Percentiles rank a stretch among this genome's conserved stretches.
phyloP scores from a whole-genome alignment of 202 grass and related monocot species.

The Setaria viridis region DNA sequence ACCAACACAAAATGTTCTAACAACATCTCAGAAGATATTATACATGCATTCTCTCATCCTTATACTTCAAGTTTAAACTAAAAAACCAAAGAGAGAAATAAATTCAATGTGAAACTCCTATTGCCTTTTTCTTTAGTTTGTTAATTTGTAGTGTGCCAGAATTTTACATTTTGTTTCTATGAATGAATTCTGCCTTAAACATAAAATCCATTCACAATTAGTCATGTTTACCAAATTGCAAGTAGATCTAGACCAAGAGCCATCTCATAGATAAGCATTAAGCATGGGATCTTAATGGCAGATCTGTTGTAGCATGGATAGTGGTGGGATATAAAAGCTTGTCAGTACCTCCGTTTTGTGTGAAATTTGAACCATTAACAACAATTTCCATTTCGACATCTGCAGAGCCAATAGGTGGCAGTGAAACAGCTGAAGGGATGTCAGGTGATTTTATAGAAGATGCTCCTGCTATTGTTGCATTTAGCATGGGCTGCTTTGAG shows the following conservation, averaged over 20 bases:
- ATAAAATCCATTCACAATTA: neutral
- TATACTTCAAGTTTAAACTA: neutral
- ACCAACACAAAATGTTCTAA: neutral
- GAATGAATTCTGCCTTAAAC: neutral
- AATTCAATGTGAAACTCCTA: neutral
- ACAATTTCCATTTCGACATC: slow-evolving; percentile 45
- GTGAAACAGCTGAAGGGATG: slow-evolving; percentile 32
- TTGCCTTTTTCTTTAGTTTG: neutral
- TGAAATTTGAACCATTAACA: slow-evolving; percentile 44
- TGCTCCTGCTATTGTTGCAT: slow-evolving; percentile 43
- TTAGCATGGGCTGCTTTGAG: slow-evolving; percentile 46
- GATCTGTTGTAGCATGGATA: neutral
- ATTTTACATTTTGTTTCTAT: slow-evolving; percentile 3
- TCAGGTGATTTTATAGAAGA: slow-evolving; percentile 38
- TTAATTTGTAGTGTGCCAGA: neutral
- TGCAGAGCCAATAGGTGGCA: slow-evolving; percentile 42
- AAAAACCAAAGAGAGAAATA: neutral
- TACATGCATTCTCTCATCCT: neutral
- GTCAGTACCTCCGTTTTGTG: slow-evolving; percentile 51
- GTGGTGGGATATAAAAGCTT: slow-evolving; percentile 13
- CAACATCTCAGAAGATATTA: neutral
- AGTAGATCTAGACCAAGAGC: neutral
- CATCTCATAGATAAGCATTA: slow-evolving; percentile 13
- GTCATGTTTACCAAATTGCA: neutral
- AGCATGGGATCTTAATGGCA: neutral